These are phyloP conservation scores for Thraustochytrium sp. DNA, from an alignment of 352 stramenopile genomes.

Conservation along the genomic window DNA sequence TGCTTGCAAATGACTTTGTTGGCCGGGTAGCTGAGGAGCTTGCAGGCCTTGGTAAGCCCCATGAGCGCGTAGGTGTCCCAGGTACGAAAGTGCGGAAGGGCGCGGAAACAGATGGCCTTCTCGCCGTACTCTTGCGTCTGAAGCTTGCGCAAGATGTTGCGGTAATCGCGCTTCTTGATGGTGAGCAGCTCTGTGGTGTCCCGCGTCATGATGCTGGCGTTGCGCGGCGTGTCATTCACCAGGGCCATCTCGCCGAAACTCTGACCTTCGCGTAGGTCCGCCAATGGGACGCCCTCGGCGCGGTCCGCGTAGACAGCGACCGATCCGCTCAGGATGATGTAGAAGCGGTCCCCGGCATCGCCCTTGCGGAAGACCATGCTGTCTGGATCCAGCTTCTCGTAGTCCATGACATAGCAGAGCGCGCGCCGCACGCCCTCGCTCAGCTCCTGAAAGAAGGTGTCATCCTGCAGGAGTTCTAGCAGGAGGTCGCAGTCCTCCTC, in stretches of 20 bases:
- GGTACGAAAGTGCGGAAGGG: constrained; percentile 9
- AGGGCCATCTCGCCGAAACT: constrained; percentile 39
- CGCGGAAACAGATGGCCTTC: constrained; percentile 10
- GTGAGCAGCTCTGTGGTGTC: constrained; percentile 11
- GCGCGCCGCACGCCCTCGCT: background rate
- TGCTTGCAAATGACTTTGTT: constrained; percentile 40
- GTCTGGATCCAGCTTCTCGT: background rate
- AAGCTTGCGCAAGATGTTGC: background rate
- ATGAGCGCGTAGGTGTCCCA: background rate
- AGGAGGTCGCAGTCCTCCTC: background rate
- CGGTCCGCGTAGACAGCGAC: background rate
- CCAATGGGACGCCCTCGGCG: background rate
- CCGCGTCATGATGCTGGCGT: constrained; percentile 11
- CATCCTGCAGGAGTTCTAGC: constrained; percentile 13
- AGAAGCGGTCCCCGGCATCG: constrained; percentile 13
- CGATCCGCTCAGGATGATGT: constrained; percentile 16
- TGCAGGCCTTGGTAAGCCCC: constrained; percentile 4
- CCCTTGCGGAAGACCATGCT: constrained; percentile 13
- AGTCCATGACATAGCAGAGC: constrained; percentile 18
- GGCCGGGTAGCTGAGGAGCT: background rate
- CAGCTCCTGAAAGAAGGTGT: constrained; percentile 5
- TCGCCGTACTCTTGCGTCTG: background rate
- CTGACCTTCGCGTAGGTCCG: constrained; percentile 11
- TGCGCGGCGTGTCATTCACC: background rate
- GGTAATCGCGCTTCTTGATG: constrained; percentile 35